phyloP scores from a whole-genome alignment of 75 land plant species.

The Pseudotsuga menziesii region DNA sequence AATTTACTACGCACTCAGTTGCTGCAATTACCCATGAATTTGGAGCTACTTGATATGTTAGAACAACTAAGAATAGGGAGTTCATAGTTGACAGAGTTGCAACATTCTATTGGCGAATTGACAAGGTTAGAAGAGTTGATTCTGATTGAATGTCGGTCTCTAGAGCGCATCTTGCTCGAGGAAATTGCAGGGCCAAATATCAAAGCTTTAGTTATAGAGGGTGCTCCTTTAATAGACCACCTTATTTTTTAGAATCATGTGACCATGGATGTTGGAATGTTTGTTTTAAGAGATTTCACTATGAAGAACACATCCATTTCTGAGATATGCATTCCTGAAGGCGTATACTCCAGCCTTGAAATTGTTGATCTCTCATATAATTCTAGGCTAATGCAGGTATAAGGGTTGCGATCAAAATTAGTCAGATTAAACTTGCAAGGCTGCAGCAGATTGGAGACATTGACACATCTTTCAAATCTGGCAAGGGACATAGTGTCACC shows the following conservation, averaged over 20 bases:
- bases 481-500: slow-evolving; percentile 83
- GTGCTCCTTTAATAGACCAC: neutral
- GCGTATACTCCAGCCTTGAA: neutral
- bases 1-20: neutral
- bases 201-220: neutral
- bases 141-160: neutral
- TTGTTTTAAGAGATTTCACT: neutral
- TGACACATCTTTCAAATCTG: slow-evolving; percentile 10
- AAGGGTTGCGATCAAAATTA: neutral
- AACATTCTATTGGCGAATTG: neutral
- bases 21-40: neutral
- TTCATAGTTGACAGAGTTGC: neutral
- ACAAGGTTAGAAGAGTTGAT: neutral
- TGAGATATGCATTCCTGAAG: neutral
- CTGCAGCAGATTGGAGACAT: neutral
- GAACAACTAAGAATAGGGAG: neutral
- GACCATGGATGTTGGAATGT: no score
- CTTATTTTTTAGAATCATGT: no score
- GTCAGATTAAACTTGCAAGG: neutral
- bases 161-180: neutral
- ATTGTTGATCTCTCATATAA: neutral
- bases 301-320: neutral
- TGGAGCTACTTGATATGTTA: neutral
- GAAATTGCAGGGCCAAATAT: neutral
- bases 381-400: neutral